A percentile compares a stretch with the other conserved stretches of the same genome.
phyloP scores from a whole-genome alignment of 2,329 filamentous ascomycete species.

The Fusarium algeriense region DNA sequence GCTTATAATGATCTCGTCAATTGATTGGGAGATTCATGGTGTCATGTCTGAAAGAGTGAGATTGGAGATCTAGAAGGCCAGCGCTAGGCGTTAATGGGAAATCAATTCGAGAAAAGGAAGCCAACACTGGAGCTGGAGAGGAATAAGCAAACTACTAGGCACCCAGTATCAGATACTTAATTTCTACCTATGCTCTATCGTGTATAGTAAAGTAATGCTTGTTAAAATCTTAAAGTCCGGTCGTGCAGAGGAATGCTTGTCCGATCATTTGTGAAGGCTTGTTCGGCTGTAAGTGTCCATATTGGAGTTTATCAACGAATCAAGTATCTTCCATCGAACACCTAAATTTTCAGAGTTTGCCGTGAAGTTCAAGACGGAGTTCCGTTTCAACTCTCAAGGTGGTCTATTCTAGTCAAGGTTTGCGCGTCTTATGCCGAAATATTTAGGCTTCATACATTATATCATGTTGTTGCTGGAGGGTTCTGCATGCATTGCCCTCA shows the following conservation, averaged over 20 bases:
- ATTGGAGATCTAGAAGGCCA: background rate
- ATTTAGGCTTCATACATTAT: background rate
- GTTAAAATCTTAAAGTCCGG: background rate
- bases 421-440: background rate
- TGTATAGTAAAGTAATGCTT: background rate
- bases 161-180: background rate
- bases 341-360: background rate
- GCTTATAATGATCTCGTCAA: slow-evolving; percentile 1
- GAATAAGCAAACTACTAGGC: background rate
- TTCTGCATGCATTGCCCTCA: too few relatives aligned
- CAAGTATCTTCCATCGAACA: background rate
- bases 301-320: background rate
- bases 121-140: background rate
- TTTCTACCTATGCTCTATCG: background rate
- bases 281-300: background rate
- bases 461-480: background rate
- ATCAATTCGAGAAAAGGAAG: slow-evolving; percentile 12
- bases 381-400: background rate
- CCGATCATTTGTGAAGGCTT: background rate
- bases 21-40: background rate
- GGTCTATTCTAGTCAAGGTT: background rate
- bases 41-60: background rate
- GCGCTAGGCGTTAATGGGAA: slow-evolving; percentile 26
- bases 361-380: background rate
- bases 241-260: background rate